These are phyloP conservation scores for Pulveroboletus sp. DNA, from an alignment of 768 basidiomycete genomes.

Conservation along the genomic window DNA sequence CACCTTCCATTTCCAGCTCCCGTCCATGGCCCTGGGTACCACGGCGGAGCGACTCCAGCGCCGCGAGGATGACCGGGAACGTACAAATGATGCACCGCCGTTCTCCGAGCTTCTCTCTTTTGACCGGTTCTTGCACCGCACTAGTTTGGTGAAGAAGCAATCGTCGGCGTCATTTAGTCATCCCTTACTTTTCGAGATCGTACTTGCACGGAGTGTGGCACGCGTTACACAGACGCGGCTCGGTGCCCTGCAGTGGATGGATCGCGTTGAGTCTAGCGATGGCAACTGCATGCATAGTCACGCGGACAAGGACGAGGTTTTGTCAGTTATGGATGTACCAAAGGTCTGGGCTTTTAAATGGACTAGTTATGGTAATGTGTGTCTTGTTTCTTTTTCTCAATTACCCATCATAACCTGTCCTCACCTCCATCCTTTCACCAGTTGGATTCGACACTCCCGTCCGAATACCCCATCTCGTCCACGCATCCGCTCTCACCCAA, in stretches of 20 bases:
- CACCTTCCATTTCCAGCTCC: slow-evolving; percentile 39
- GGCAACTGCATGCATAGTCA: no score
- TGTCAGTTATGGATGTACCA: slow-evolving; percentile 6
- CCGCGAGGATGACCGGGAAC: neutral
- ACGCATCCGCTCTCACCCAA: slow-evolving; percentile 21
- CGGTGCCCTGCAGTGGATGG: slow-evolving; percentile 20
- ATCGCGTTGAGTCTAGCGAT: neutral
- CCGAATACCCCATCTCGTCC: slow-evolving; percentile 32
- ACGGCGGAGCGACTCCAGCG: no score
- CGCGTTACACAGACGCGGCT: neutral
- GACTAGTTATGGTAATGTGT: slow-evolving; percentile 28
- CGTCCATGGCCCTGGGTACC: slow-evolving; percentile 38
- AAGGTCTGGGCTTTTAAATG: slow-evolving; percentile 12
- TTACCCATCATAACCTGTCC: neutral
- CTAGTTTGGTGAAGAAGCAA: slow-evolving; percentile 35
- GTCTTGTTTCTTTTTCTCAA: neutral
- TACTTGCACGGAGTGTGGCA: slow-evolving; percentile 5
- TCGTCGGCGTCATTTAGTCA: slow-evolving; percentile 32
- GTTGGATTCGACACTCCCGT: slow-evolving; percentile 34
- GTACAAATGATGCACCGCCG: slow-evolving; percentile 30
- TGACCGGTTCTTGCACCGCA: slow-evolving; percentile 45
- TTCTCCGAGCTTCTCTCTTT: slow-evolving; percentile 40
- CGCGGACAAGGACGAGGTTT: no score
- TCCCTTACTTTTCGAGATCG: slow-evolving; percentile 46
- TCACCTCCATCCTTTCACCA: slow-evolving; percentile 6